Conservation (phyloP, 1,284 basidiomycete species). For the Ceratobasidium sp. region DNA sequence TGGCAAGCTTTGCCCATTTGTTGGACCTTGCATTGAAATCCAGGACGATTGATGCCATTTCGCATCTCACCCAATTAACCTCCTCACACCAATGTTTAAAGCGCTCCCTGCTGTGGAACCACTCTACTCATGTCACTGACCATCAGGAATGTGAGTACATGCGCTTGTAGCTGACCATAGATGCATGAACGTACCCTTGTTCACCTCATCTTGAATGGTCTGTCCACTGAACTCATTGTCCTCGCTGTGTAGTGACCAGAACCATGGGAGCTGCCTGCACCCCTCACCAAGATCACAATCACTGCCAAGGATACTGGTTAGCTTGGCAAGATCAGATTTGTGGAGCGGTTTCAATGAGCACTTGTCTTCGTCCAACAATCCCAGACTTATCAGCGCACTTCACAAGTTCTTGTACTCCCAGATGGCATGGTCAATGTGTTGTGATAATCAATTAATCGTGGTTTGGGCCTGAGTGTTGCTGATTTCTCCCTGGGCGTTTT, state of each 20-base stretch:
- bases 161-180: too few species aligned
- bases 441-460: not conserved
- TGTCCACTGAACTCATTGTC: too few species aligned
- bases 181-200: not conserved
- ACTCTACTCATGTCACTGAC: not conserved
- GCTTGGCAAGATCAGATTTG: not conserved
- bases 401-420: not conserved
- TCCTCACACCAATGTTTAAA: conserved; percentile 1
- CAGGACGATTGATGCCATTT: conserved; percentile 2
- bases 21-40: not conserved
- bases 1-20: not conserved
- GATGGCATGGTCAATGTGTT: not conserved
- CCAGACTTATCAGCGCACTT: not conserved
- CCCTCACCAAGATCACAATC: not conserved
- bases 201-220: too few species aligned
- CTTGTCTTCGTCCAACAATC: not conserved
- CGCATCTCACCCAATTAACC: not conserved
- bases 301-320: not conserved
- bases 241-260: too few species aligned
- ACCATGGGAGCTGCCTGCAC: not conserved
- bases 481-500: not conserved
- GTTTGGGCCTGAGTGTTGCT: not conserved
- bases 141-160: not conserved
- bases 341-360: not conserved
- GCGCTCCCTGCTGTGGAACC: not conserved